Base-by-base conservation (phyloP, 371 early-diverging fungal species). In the Phascolomyces articulosus region DNA sequence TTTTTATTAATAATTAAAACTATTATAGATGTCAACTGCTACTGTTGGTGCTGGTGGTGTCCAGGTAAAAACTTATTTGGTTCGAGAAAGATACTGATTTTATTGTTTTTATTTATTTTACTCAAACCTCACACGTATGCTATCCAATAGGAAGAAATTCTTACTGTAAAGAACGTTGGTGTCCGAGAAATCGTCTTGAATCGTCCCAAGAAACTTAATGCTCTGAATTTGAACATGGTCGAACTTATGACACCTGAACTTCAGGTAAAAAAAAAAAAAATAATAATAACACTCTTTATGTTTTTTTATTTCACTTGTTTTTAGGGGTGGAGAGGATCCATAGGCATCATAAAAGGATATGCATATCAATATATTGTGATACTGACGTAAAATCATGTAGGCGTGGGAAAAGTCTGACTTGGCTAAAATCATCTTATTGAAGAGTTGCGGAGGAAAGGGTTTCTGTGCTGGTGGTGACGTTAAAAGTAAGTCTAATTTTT, bases 381-480 rank as follows among this genome's bases (percentile, higher is more conserved):
- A 44, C 51, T 51, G 51, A 51, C 51, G 51, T 51, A 51, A 51
- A 51, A 51, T 40, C 55, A 54, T 56, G 58, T 70, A 93, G 91
- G 92, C 91, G 51, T 97, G 96, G 96, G 89, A 94, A 71, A 85
- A 90, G 53, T 94, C 95, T 13, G 93, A 96, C 57, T 79, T 93
- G 41, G 90, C 91, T 67, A 95, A 95, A 73, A 88, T 95, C 40
- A 90, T 97, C 63, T 79, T 98, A 41, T 67, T 97, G 57, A 92
- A 92, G 69, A 85, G 88, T 9, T 84, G 82, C 56, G 93, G 91
- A 62, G 85, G 84, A 38, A 68, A 85, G 85, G 97, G 94, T 2
- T 97, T 97, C 74, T 99, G 98, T 75, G 96, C 98, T 26, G 98
- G 99, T 31, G 99, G 98, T 38, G 99, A 99, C 73, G 96, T 99